phyloP scores from a whole-genome alignment of 306 rosid species.

The Amphicarpaea edgeworthii region DNA sequence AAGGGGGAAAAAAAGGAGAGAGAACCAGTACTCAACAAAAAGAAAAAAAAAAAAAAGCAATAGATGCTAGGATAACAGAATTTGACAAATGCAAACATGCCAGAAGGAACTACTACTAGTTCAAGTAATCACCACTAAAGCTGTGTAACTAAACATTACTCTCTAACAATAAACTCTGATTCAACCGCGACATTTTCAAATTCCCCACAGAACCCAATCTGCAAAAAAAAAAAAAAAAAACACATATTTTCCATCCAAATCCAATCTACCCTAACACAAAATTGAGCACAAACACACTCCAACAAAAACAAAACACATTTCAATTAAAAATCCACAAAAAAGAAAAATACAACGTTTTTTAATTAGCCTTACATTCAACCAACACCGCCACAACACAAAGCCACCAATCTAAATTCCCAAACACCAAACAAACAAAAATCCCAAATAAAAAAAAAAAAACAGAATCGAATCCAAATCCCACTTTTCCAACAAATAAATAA shows the following conservation, averaged over 20 bases:
- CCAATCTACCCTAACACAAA: conserved; percentile 6
- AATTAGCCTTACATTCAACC: conserved; percentile 6
- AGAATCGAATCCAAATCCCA: background rate
- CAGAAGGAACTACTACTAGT: background rate
- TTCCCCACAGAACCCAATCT: background rate
- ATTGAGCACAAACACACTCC: conserved; percentile 14
- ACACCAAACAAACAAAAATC: background rate
- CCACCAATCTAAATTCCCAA: background rate
- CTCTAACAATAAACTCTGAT: conserved; percentile 1
- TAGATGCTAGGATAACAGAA: background rate
- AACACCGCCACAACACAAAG: background rate
- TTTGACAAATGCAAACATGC: conserved; percentile 7
- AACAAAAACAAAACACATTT: background rate
- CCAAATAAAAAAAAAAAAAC: background rate
- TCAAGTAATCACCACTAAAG: conserved; percentile 24
- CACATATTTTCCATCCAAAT: conserved; percentile 14
- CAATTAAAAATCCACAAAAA: background rate
- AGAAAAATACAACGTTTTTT: background rate
- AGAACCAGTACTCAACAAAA: background rate
- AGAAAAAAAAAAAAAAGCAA: background rate
- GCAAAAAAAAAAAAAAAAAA: background rate
- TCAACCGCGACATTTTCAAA: conserved; percentile 25
- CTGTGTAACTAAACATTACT: background rate
- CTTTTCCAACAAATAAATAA: background rate
- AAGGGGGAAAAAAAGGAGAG: background rate